phyloP scores from a whole-genome alignment of 2,329 filamentous ascomycete species.

The Paraphoma chrysanthemicola region DNA sequence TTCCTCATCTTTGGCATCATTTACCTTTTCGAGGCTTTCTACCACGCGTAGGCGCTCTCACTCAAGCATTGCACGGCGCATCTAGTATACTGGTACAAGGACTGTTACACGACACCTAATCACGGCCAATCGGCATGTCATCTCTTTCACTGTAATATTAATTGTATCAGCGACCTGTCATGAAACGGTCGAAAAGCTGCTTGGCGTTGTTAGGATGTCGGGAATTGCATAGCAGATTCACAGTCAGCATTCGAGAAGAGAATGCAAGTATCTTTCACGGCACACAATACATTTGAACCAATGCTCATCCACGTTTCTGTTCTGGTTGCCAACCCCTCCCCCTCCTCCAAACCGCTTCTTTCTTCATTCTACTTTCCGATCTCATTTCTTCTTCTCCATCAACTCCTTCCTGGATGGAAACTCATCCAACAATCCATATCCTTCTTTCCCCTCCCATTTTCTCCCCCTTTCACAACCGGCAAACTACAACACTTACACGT shows the following conservation, averaged over 20 bases:
- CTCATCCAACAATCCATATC: no score
- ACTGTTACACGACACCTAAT: slow-evolving; percentile 23
- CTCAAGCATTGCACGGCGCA: slow-evolving; percentile 33
- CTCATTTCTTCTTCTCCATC: no score
- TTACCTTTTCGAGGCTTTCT: slow-evolving; percentile 83
- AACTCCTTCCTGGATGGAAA: no score
- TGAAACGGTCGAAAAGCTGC: slow-evolving; percentile 1
- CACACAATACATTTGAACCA: no score
- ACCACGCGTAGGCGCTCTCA: slow-evolving; percentile 48
- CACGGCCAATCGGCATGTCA: slow-evolving; percentile 1
- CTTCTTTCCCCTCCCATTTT: no score
- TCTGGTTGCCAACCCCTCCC: no score
- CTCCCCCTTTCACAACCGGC: no score
- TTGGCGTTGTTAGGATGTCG: background rate
- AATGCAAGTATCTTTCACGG: background rate
- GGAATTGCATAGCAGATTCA: background rate
- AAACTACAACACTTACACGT: no score
- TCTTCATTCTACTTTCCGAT: no score
- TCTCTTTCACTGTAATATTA: slow-evolving; percentile 34
- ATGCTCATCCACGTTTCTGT: no score
- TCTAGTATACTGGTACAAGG: slow-evolving; percentile 6
- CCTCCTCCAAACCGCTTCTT: no score
- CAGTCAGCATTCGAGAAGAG: background rate
- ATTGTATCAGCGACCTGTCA: slow-evolving; percentile 15
- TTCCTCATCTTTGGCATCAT: slow-evolving; percentile 93